phyloP scores from a whole-genome alignment of 2,329 filamentous ascomycete genomes.

The Cladophialophora bantiana region DNA sequence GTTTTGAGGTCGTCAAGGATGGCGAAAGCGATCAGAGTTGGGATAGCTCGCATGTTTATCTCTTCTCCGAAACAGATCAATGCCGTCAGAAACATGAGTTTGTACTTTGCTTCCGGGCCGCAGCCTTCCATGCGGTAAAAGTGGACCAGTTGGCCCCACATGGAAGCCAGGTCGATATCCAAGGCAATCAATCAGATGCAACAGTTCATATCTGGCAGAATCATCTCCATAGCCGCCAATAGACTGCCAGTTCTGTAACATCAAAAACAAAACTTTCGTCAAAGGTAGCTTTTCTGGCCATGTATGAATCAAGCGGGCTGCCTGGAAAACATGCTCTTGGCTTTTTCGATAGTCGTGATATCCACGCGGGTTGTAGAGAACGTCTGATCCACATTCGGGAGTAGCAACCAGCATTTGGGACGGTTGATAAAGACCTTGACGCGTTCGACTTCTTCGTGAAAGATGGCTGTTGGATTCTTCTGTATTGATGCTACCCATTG shows the following conservation, averaged over 20 bases:
- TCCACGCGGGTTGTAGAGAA: constrained; percentile 9
- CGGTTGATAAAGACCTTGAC: constrained; percentile 10
- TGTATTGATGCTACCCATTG: not conserved
- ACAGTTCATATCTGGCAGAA: constrained; percentile 7
- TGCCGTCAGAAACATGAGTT: constrained; percentile 17
- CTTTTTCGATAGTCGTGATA: constrained; percentile 11
- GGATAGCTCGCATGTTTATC: constrained; percentile 15
- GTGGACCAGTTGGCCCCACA: constrained; percentile 24
- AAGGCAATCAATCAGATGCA: constrained; percentile 20
- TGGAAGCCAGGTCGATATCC: constrained; percentile 21
- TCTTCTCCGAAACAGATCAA: constrained; percentile 20
- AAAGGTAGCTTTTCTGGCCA: constrained; percentile 22
- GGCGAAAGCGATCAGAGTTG: constrained; percentile 22
- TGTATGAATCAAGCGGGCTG: constrained; percentile 11
- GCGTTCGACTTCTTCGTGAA: constrained; percentile 1
- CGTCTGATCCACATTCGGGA: constrained; percentile 31
- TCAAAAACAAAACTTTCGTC: constrained; percentile 4
- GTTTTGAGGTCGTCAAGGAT: constrained; percentile 18
- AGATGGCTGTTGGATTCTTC: constrained; percentile 16
- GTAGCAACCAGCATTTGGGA: constrained; percentile 20
- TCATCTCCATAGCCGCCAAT: constrained; percentile 33
- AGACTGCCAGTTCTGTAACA: constrained; percentile 20
- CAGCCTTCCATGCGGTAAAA: constrained; percentile 10
- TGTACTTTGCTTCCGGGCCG: constrained; percentile 17
- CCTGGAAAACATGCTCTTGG: constrained; percentile 24